Evolutionary conservation across 345 rosid genomes (phyloP).

Genomic region (Eucalyptus marginata): DNA sequence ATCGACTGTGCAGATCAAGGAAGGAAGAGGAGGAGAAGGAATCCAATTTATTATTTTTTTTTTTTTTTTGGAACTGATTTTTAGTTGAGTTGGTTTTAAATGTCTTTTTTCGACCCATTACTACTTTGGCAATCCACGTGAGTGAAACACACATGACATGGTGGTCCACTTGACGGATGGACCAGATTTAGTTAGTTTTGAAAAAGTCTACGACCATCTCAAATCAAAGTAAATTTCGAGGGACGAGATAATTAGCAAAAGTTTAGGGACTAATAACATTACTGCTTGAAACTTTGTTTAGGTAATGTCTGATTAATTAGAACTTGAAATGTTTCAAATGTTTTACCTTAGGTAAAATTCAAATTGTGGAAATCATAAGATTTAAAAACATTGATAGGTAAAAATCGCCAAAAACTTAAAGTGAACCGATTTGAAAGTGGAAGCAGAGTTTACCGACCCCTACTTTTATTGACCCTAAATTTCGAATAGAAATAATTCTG

Average conservation of each 20-base stretch:
- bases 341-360: background rate
- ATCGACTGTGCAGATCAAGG: background rate
- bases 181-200: background rate
- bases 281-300: background rate
- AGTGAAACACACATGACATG: background rate
- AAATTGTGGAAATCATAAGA: background rate
- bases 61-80: background rate
- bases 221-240: background rate
- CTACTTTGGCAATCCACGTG: background rate
- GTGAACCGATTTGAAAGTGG: background rate
- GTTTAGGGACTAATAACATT: background rate
- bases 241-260: background rate
- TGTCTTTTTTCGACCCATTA: background rate
- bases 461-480: background rate
- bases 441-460: background rate
- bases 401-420: background rate
- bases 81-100: background rate
- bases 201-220: background rate
- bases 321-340: background rate
- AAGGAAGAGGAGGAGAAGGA: background rate
- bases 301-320: background rate
- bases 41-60: too few species aligned
- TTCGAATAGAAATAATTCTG: background rate
- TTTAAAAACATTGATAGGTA: background rate
- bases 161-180: background rate